Conservation (phyloP, 2,329 filamentous ascomycete genomes). For the Amphichorda felina region DNA sequence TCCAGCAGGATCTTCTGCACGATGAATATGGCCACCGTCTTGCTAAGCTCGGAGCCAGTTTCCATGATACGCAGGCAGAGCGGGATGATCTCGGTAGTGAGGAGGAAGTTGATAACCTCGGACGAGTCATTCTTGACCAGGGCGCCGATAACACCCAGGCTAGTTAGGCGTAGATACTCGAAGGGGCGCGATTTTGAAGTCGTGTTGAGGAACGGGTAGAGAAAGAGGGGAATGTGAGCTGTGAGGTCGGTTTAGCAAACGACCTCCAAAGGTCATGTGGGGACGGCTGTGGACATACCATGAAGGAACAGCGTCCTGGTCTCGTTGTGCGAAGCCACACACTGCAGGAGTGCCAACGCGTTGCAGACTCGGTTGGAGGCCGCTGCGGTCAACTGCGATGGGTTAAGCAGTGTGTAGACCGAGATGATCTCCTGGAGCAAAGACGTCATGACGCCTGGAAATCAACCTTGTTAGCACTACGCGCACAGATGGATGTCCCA, state of each 20-base stretch:
- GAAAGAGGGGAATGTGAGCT: slow-evolving; percentile 96
- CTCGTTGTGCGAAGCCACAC: slow-evolving; percentile 94
- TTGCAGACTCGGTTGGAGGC: slow-evolving; percentile 97
- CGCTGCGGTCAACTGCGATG: slow-evolving; percentile 92
- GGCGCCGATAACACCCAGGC: slow-evolving; percentile 90
- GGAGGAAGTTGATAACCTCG: slow-evolving; percentile 96
- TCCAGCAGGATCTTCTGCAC: slow-evolving; percentile 98
- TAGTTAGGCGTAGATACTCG: slow-evolving; percentile 92
- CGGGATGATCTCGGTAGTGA: slow-evolving; percentile 97
- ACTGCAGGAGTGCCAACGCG: slow-evolving; percentile 87
- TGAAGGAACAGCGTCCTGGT: slow-evolving; percentile 88
- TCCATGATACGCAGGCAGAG: slow-evolving; percentile 98
- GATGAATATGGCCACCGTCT: slow-evolving; percentile 98
- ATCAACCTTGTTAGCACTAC: slow-evolving; percentile 7
- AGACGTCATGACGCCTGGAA: slow-evolving; percentile 88
- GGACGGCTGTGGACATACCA: slow-evolving; percentile 40
- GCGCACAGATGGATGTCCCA: slow-evolving; percentile 11
- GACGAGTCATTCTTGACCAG: slow-evolving; percentile 98
- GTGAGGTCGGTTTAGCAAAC: slow-evolving; percentile 7
- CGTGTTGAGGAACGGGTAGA: slow-evolving; percentile 97
- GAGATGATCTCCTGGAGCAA: slow-evolving; percentile 97
- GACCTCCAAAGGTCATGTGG: not conserved
- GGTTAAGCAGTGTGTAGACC: slow-evolving; percentile 92
- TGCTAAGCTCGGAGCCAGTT: slow-evolving; percentile 94
- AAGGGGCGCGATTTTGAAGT: slow-evolving; percentile 97